These are phyloP conservation scores for Amanita exitialis DNA, from an alignment of 768 basidiomycete species.

Conservation along the genomic window DNA sequence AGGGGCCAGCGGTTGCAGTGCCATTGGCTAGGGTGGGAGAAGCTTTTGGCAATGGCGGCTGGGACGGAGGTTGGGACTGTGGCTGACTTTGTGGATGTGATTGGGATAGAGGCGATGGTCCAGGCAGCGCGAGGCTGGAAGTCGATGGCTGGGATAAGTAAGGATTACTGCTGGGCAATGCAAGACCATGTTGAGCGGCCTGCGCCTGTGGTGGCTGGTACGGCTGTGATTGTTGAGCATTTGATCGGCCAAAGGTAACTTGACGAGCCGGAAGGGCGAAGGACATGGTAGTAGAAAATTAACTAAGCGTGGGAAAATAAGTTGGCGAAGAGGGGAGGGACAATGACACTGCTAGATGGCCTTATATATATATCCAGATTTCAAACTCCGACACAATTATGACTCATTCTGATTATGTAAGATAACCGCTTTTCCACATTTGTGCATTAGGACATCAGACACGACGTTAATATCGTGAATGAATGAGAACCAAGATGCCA, in stretches of 20 bases:
- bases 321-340: slow-evolving; percentile 22
- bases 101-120: slow-evolving; percentile 47
- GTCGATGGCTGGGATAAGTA: slow-evolving; percentile 28
- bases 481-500: no score
- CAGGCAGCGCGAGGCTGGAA: slow-evolving; percentile 35
- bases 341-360: slow-evolving; percentile 18
- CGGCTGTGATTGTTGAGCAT: slow-evolving; percentile 30
- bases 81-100: slow-evolving; percentile 34
- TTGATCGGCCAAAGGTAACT: slow-evolving; percentile 65
- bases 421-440: slow-evolving; percentile 15
- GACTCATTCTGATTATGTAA: slow-evolving; percentile 37
- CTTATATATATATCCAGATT: slow-evolving; percentile 39
- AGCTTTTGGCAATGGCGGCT: slow-evolving; percentile 12
- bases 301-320: slow-evolving; percentile 34
- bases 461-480: no score
- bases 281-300: slow-evolving; percentile 29
- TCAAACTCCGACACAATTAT: slow-evolving; percentile 31
- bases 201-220: slow-evolving; percentile 32
- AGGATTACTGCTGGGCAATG: slow-evolving; percentile 49
- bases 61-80: slow-evolving; percentile 20
- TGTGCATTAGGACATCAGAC: no score
- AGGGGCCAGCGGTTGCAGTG: slow-evolving; percentile 46
- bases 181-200: slow-evolving; percentile 33
- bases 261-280: slow-evolving; percentile 72
- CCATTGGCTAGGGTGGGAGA: slow-evolving; percentile 18